Evolutionary conservation across 2,329 filamentous ascomycete genomes (phyloP).

Genomic region (Aspergillus vadensis): DNA sequence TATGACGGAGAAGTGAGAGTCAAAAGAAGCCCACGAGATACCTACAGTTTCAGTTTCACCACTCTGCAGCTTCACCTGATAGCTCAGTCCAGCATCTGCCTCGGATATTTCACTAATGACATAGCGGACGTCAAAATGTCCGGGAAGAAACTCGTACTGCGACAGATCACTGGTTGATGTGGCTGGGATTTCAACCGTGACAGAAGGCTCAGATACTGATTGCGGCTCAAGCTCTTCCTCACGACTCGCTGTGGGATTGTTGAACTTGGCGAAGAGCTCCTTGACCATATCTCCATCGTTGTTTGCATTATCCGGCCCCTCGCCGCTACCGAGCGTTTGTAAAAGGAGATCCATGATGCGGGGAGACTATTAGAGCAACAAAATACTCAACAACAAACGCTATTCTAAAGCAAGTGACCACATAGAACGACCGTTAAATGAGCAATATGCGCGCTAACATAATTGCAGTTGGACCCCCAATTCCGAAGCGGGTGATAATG

Average conservation of each 20-base stretch:
- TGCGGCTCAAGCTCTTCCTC: not conserved
- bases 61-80: conserved; percentile 39
- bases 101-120: conserved; percentile 34
- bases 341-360: not conserved
- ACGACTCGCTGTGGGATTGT: not conserved
- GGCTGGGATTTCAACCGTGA: conserved; percentile 33
- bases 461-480: not conserved
- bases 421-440: not conserved
- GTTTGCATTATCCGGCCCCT: not conserved
- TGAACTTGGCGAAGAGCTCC: conserved; percentile 24
- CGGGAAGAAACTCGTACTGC: conserved; percentile 44
- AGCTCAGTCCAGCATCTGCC: conserved; percentile 25
- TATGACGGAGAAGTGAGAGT: conserved; percentile 4
- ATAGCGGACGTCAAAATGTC: conserved; percentile 38
- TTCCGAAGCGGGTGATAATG: conserved; percentile 6
- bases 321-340: not conserved
- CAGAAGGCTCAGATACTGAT: not conserved
- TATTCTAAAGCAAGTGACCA: not conserved
- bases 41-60: conserved; percentile 40
- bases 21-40: conserved; percentile 1
- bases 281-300: conserved; percentile 20
- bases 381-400: no score
- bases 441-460: not conserved
- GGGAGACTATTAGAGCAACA: not conserved
- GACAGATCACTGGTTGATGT: conserved; percentile 30